Conservation (phyloP, 805 yeast species). For the Pichia manshurica region DNA sequence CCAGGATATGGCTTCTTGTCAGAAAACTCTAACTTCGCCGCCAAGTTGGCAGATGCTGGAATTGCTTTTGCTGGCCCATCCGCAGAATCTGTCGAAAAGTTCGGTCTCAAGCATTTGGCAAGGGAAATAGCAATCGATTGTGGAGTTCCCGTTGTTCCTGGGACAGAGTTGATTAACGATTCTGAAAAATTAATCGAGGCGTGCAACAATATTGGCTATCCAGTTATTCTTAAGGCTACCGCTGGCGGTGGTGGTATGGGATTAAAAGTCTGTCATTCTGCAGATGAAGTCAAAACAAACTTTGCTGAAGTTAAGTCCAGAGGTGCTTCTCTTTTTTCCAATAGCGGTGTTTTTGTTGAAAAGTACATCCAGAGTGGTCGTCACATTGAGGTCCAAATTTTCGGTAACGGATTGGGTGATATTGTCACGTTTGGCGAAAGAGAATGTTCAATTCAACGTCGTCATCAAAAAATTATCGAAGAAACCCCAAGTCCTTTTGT, state of each 20-base stretch:
- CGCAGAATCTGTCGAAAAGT: slow-evolving; percentile 22
- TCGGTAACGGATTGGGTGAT: slow-evolving; percentile 27
- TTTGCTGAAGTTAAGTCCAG: slow-evolving; percentile 23
- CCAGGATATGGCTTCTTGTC: slow-evolving; percentile 39
- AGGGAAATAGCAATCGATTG: slow-evolving; percentile 22
- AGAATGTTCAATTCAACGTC: slow-evolving; percentile 29
- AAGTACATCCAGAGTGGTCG: slow-evolving; percentile 25
- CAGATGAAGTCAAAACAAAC: slow-evolving; percentile 13
- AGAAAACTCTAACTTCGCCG: slow-evolving; percentile 28
- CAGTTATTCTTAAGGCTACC: slow-evolving; percentile 27
- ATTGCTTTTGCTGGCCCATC: slow-evolving; percentile 27
- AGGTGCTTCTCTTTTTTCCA: slow-evolving; percentile 23
- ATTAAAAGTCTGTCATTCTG: slow-evolving; percentile 19
- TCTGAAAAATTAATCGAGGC: slow-evolving; percentile 12
- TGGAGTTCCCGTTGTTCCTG: slow-evolving; percentile 27
- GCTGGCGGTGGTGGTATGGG: slow-evolving; percentile 33
- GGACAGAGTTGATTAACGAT: slow-evolving; percentile 19
- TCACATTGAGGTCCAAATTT: slow-evolving; percentile 28
- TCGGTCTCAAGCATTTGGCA: slow-evolving; percentile 28
- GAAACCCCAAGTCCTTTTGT: slow-evolving; percentile 28
- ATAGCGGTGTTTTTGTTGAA: slow-evolving; percentile 24
- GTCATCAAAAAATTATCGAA: slow-evolving; percentile 30
- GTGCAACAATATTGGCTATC: slow-evolving; percentile 23
- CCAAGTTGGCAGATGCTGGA: slow-evolving; percentile 11
- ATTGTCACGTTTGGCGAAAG: slow-evolving; percentile 27